Evolutionary conservation across 768 basidiomycete species (phyloP).

Genomic region (Lactarius quietus): DNA sequence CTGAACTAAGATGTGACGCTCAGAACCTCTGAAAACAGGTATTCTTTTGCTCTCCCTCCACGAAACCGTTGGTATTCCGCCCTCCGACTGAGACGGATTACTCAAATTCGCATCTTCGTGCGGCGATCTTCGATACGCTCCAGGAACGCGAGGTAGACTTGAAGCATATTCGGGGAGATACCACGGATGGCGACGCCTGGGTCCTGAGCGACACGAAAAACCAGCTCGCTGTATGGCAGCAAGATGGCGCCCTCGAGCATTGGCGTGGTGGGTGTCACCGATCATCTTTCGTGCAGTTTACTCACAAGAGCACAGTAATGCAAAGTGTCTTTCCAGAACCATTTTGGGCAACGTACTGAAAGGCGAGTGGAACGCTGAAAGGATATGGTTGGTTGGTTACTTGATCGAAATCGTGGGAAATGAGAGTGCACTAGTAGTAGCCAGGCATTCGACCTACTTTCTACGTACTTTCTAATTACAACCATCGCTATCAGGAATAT

Average conservation of each 20-base stretch:
- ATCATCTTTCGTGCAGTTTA: not conserved
- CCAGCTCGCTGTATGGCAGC: constrained; percentile 62
- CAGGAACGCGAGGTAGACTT: constrained; percentile 26
- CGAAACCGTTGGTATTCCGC: constrained; percentile 56
- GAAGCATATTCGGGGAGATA: constrained; percentile 26
- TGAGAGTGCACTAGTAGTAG: not conserved
- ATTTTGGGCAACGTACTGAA: constrained; percentile 77
- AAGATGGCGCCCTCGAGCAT: constrained; percentile 59
- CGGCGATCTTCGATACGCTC: constrained; percentile 52
- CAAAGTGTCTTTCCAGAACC: constrained; percentile 65
- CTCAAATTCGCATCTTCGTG: constrained; percentile 64
- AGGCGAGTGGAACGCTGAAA: not conserved
- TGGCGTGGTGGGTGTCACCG: constrained; percentile 61
- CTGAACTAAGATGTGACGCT: not conserved
- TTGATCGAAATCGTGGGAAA: constrained; percentile 6
- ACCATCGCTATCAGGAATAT: not conserved
- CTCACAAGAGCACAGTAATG: constrained; percentile 54
- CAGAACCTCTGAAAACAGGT: constrained; percentile 46
- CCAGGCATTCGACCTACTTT: not conserved
- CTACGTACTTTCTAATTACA: not conserved
- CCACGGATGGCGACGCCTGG: constrained; percentile 42
- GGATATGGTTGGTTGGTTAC: not conserved
- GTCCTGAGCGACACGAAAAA: constrained; percentile 63
- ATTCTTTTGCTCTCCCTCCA: constrained; percentile 71
- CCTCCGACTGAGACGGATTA: constrained; percentile 52